Evolutionary conservation across 2,329 filamentous ascomycete species (phyloP), one percentile per base, ranked within the genome.

Genomic region (Zymoseptoria ardabiliae): DNA sequence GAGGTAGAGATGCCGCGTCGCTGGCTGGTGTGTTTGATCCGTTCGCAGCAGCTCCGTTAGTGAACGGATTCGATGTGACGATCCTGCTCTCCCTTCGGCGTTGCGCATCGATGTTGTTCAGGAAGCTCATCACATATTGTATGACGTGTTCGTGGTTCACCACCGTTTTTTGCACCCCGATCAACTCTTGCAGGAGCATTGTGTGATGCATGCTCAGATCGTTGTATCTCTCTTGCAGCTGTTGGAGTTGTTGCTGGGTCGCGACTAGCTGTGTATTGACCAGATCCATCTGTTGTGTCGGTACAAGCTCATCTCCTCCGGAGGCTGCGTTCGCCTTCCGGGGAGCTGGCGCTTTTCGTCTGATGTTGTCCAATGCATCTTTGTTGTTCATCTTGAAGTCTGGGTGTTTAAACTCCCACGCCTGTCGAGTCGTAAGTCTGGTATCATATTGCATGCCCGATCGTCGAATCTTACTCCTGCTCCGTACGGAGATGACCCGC

Each of bases 341-440:
- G 2, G 93, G 90, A 1, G 93, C 91, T 0, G 94, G 94, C 2
- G 94, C 93, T 77, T 99, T 99, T 67, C 94, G 84, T 69, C 91
- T 86, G 70, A 99, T 99, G 67, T 97, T 97, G 71, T 99, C 94
- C 53, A 99, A 81, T 52, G 91, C 94, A 72, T 97, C 91, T 74
- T 97, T 97, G 76, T 93, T 95, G 75, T 97, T 93, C 65, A 89
- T 88, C 68, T 91, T 89, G 78, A 99, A 99, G 69, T 96, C 91
- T 11, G 93, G 93, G 71, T 99, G 94, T 73, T 94, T 96, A 73
- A 99, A 99, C 72, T 99, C 94, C 90, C 90, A 96, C 11, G 88
- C 85, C 89, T 94, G 69, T 30, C 56, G 23, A 54, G 56, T 17
- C 58, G 68, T 76, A 66, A 78, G 73, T 68, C 22, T 55, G 50